These are phyloP conservation scores for Naganishia randhawae DNA, from an alignment of 768 basidiomycete genomes.

Conservation along the genomic window DNA sequence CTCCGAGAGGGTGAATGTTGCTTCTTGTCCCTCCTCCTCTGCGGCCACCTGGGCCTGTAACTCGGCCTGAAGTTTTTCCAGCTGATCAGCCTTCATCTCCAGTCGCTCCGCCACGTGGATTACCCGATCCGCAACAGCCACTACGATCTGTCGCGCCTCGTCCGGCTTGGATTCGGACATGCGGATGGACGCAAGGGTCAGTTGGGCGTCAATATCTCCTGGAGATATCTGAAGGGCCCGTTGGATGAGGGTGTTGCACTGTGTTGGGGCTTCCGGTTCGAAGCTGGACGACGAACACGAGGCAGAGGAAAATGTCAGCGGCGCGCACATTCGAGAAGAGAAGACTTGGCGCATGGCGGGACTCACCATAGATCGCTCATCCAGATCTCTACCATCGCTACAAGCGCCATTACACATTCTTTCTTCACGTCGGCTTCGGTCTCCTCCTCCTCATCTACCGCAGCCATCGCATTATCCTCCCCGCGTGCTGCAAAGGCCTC, in stretches of 20 bases:
- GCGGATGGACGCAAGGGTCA: slow-evolving; percentile 76
- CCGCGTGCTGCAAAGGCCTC: slow-evolving; percentile 26
- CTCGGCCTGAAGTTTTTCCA: neutral
- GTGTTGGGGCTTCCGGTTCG: slow-evolving; percentile 73
- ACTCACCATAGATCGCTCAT: slow-evolving; percentile 90
- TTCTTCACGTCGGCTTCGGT: slow-evolving; percentile 60
- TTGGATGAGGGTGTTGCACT: slow-evolving; percentile 71
- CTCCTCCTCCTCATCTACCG: slow-evolving; percentile 56
- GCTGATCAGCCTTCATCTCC: slow-evolving; percentile 5
- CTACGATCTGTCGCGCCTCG: slow-evolving; percentile 67
- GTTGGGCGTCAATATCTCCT: slow-evolving; percentile 71
- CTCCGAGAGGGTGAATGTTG: neutral
- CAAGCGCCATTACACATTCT: slow-evolving; percentile 71
- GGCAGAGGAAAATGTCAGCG: neutral
- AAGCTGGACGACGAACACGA: slow-evolving; percentile 56
- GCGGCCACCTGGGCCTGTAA: neutral
- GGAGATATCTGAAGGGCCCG: slow-evolving; percentile 72
- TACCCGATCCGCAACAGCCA: slow-evolving; percentile 16
- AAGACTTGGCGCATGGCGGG: too few species aligned
- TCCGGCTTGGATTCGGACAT: slow-evolving; percentile 81
- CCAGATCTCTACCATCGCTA: slow-evolving; percentile 92
- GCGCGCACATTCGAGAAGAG: too few species aligned
- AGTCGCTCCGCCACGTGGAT: slow-evolving; percentile 14
- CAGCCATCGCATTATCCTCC: slow-evolving; percentile 51
- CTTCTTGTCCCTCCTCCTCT: neutral